Conservation (phyloP, 1,139 yeast species). For the Diutina rugosa region DNA sequence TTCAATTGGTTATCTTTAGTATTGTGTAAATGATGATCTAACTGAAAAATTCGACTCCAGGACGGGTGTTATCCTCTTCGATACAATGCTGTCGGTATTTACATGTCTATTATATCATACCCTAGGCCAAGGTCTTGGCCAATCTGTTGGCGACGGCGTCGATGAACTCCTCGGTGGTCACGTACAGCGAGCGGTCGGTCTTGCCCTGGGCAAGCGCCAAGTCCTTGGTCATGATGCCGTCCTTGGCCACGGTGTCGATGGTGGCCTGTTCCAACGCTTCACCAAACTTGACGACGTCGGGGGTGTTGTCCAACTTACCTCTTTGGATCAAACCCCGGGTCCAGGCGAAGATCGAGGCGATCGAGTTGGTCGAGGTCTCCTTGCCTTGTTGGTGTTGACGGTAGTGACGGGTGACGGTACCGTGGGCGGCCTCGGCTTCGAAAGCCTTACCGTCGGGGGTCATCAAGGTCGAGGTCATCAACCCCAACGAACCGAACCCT, state of each 20-base stretch:
- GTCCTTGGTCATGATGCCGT: slow-evolving; percentile 91
- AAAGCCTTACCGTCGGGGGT: slow-evolving; percentile 94
- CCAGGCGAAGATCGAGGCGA: slow-evolving; percentile 98
- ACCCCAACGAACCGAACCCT: slow-evolving; percentile 92
- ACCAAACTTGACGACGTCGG: slow-evolving; percentile 73
- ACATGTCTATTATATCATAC: not conserved
- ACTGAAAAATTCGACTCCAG: too few species aligned
- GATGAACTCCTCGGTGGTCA: slow-evolving; percentile 82
- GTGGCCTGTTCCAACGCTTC: slow-evolving; percentile 69
- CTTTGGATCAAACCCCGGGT: slow-evolving; percentile 85
- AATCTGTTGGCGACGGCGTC: slow-evolving; percentile 51
- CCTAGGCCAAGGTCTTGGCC: slow-evolving; percentile 7
- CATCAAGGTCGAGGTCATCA: slow-evolving; percentile 89
- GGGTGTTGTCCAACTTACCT: slow-evolving; percentile 78
- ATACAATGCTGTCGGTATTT: not conserved
- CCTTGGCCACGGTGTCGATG: slow-evolving; percentile 72
- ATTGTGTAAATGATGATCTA: too few species aligned
- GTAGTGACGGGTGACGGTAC: slow-evolving; percentile 93
- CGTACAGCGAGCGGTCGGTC: slow-evolving; percentile 69
- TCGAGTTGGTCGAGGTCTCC: slow-evolving; percentile 95
- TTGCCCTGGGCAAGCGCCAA: slow-evolving; percentile 80
- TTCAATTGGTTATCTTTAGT: too few species aligned
- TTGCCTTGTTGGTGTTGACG: slow-evolving; percentile 92
- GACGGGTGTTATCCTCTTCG: not conserved
- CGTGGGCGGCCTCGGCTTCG: slow-evolving; percentile 96